Conservation (phyloP, 2,329 filamentous ascomycete genomes). For the Botrytis sinoallii region DNA sequence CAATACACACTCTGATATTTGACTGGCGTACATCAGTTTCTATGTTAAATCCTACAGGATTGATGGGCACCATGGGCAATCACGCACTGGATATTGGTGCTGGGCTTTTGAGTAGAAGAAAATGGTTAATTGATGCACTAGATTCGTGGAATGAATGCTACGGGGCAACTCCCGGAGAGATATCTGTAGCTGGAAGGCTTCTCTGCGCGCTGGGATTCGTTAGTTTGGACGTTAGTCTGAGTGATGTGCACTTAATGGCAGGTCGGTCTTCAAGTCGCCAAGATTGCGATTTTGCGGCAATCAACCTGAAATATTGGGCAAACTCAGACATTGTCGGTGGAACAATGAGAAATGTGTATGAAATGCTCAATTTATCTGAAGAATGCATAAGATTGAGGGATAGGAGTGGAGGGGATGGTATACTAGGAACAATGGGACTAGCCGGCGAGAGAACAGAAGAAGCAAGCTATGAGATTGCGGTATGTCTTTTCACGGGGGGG, state of each 20-base stretch:
- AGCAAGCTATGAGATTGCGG: constrained; percentile 29
- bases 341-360: constrained; percentile 33
- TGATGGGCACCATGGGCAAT: constrained; percentile 31
- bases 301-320: constrained; percentile 35
- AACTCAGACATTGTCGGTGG: constrained; percentile 29
- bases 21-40: constrained; percentile 34
- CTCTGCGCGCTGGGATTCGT: constrained; percentile 33
- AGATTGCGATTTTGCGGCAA: constrained; percentile 32
- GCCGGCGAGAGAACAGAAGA: not conserved
- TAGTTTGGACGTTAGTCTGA: constrained; percentile 31
- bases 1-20: constrained; percentile 35
- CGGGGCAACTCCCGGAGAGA: not conserved
- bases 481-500: constrained; percentile 33
- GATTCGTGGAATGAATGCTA: constrained; percentile 34
- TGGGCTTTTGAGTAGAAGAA: constrained; percentile 23
- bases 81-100: constrained; percentile 32
- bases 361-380: constrained; percentile 11
- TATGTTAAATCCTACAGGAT: constrained; percentile 35
- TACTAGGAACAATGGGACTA: constrained; percentile 6
- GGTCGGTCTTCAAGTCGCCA: constrained; percentile 30
- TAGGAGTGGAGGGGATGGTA: not conserved
- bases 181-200: constrained; percentile 24
- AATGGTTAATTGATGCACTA: constrained; percentile 32
- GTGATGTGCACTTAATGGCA: constrained; percentile 35
- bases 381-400: not conserved